phyloP scores from a whole-genome alignment of 805 yeast genomes.

The Candida glaebosa region DNA sequence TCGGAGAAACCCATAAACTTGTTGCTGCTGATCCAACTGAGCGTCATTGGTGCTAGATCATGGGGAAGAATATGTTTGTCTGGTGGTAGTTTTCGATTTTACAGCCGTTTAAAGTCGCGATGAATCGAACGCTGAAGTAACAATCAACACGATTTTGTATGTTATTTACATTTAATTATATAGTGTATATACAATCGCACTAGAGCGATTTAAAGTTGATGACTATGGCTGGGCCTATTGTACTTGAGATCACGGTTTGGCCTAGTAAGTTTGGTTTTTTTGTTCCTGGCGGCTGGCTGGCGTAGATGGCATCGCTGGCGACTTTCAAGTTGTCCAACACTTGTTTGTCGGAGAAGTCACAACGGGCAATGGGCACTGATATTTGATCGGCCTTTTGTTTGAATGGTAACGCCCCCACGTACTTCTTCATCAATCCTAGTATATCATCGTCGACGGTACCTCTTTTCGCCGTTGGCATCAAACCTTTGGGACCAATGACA shows the following conservation, averaged over 20 bases:
- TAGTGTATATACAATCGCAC: not conserved
- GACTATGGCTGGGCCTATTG: slow-evolving; percentile 78
- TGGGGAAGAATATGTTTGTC: no score
- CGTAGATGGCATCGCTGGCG: slow-evolving; percentile 59
- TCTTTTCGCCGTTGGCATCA: slow-evolving; percentile 82
- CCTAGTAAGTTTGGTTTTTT: slow-evolving; percentile 72
- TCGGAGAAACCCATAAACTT: slow-evolving; percentile 22
- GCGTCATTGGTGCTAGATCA: no score
- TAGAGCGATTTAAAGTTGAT: slow-evolving; percentile 37
- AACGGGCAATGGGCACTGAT: slow-evolving; percentile 70
- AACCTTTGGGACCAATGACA: slow-evolving; percentile 79
- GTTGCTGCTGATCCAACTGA: slow-evolving; percentile 2
- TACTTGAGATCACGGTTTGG: slow-evolving; percentile 61
- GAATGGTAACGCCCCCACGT: slow-evolving; percentile 70
- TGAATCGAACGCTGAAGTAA: no score
- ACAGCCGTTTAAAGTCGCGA: no score
- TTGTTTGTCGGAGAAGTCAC: slow-evolving; percentile 73
- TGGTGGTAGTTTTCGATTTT: no score
- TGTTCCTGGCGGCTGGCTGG: slow-evolving; percentile 52
- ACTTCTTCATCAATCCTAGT: slow-evolving; percentile 45
- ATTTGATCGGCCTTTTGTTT: slow-evolving; percentile 66
- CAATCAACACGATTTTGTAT: no score
- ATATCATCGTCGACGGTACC: slow-evolving; percentile 78
- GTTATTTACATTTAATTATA: not conserved
- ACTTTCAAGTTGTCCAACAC: slow-evolving; percentile 67